These are phyloP conservation scores for Candida loeiensis DNA, from an alignment of 805 yeast species.

Conservation along the genomic window DNA sequence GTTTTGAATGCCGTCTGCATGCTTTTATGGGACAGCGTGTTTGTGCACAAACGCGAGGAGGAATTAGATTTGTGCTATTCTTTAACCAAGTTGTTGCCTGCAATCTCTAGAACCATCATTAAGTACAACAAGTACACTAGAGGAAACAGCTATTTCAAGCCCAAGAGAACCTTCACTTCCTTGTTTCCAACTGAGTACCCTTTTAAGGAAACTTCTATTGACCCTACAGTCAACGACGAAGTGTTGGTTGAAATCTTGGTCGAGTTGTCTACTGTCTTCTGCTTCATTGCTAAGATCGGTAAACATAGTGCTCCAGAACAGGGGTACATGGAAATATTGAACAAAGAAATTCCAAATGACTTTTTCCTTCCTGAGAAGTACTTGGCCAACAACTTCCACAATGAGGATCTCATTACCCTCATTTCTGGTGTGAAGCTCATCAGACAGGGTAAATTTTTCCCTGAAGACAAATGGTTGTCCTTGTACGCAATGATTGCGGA, in stretches of 20 bases:
- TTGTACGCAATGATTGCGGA: conserved; percentile 56
- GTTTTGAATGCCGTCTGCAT: conserved; percentile 50
- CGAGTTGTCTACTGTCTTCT: conserved; percentile 63
- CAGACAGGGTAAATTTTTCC: conserved; percentile 56
- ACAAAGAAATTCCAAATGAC: conserved; percentile 27
- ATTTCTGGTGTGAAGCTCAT: conserved; percentile 50
- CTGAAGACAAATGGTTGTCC: conserved; percentile 71
- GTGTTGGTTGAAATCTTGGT: conserved; percentile 66
- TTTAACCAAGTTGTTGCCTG: conserved; percentile 51
- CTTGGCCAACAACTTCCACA: conserved; percentile 40
- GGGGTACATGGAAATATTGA: conserved; percentile 43
- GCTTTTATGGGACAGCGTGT: conserved; percentile 32
- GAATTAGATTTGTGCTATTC: conserved; percentile 44
- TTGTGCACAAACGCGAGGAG: conserved; percentile 23
- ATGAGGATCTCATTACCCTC: conserved; percentile 40
- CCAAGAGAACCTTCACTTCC: conserved; percentile 61
- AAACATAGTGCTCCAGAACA: conserved; percentile 37
- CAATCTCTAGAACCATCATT: conserved; percentile 48
- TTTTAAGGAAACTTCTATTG: conserved; percentile 60
- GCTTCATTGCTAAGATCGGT: conserved; percentile 52
- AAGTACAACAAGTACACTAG: conserved; percentile 50
- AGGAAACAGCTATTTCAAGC: conserved; percentile 45
- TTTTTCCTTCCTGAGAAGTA: conserved; percentile 40
- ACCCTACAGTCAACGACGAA: conserved; percentile 69
- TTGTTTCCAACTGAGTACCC: conserved; percentile 71